Conservation (phyloP, 192 early-diverging fungal species). For the Coemansia javaensis region DNA sequence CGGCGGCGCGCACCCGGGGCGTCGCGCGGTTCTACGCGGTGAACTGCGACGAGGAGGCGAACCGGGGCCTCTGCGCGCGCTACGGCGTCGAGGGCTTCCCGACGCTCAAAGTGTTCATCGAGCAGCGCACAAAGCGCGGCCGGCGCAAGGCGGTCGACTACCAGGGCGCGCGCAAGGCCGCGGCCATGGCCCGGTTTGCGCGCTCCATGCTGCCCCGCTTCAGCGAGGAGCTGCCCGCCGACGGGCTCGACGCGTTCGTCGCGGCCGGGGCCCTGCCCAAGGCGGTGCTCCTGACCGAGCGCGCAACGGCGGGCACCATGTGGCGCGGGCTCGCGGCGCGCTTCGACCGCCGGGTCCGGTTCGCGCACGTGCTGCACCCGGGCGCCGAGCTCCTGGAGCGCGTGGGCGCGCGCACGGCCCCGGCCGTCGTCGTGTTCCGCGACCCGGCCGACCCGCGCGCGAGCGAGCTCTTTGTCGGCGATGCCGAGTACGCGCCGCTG, state of each 20-base stretch:
- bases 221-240: constrained; percentile 17
- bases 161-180: constrained; percentile 78
- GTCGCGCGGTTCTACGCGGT: constrained; percentile 84
- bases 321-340: constrained; percentile 83
- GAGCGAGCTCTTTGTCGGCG: constrained; percentile 57
- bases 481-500: constrained; percentile 60
- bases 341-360: constrained; percentile 60
- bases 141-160: constrained; percentile 61
- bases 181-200: constrained; percentile 71
- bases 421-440: constrained; percentile 64
- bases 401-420: constrained; percentile 59
- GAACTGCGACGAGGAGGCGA: constrained; percentile 81
- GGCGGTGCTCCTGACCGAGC: constrained; percentile 75
- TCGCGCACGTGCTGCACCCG: constrained; percentile 66
- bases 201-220: constrained; percentile 61
- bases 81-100: constrained; percentile 88
- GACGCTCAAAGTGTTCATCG: constrained; percentile 87
- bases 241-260: constrained; percentile 54
- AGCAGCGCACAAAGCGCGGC: constrained; percentile 59
- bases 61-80: constrained; percentile 69
- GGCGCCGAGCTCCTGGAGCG: constrained; percentile 50
- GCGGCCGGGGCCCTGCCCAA: constrained; percentile 53
- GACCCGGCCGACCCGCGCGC: constrained; percentile 35
- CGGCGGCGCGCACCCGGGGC: constrained; percentile 76
- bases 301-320: constrained; percentile 68